Evolutionary conservation across 192 early-diverging fungal genomes (phyloP), one percentile per base, ranked within the genome.

Genomic region (Linnemannia elongata): DNA sequence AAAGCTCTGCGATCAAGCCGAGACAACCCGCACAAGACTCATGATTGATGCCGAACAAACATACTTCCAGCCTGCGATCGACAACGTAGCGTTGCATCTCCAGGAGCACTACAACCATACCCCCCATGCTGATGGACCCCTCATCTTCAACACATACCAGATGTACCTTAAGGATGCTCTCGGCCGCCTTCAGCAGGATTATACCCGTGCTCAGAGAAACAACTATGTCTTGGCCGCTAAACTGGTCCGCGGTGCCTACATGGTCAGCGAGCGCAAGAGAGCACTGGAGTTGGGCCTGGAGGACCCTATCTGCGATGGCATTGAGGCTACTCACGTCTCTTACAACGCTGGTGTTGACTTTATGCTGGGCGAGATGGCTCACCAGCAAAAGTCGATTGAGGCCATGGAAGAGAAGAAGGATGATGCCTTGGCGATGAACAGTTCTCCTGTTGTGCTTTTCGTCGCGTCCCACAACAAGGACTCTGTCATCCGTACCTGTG

Each of bases 131-230:
- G 81, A 74, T 38, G 85, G 83, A 66, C 95, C 96, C 10, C 90
- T 97, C 39, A 92, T 98, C 44, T 98, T 93, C 93, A 98, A 98
- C 91, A 99, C 98, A 7, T 97, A 96, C 89, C 98, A 99, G 91
- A 97, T 98, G 96, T 99, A 99, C 89, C 91, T 95, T 44, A 93
- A 93, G 75, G 93, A 93, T 82, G 90, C 93, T 12, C 82, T 89
- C 39, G 75, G 76, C 71, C 92, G 94, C 71, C 88, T 99, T 76
- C 74, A 88, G 35, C 82, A 80, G 69, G 96, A 98, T 88, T 85
- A 91, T 54, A 93, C 91, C 76, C 89, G 93, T n/a, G 92, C 96
- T 35, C 77, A 91, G 69, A 91, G 95, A 71, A 89, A 93, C 80
- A 93, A 93, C 45, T 97, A 94, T 86, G 81, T 90, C 55, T 92